Evolutionary conservation across 2,329 filamentous ascomycete species (phyloP).

Genomic region (Dactylella cylindrospora): DNA sequence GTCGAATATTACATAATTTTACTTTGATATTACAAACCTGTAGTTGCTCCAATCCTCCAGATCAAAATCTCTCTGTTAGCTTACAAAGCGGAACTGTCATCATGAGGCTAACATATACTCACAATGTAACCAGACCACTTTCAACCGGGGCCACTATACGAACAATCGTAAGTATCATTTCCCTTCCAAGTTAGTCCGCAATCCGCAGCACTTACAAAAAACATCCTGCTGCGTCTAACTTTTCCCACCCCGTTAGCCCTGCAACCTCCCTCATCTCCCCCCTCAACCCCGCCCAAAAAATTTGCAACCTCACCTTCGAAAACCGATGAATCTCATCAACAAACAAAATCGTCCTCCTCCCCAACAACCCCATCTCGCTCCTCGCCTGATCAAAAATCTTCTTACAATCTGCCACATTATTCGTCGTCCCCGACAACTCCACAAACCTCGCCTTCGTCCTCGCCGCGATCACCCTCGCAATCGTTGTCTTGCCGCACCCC

Average conservation of each 20-base stretch:
- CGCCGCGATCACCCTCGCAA: slow-evolving; percentile 83
- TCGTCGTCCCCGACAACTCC: slow-evolving; percentile 91
- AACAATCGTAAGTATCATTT: neutral
- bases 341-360: slow-evolving; percentile 91
- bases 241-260: slow-evolving; percentile 21
- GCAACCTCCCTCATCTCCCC: no score
- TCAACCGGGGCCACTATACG: slow-evolving; percentile 76
- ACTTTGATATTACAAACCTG: slow-evolving; percentile 55
- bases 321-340: slow-evolving; percentile 85
- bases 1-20: neutral
- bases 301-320: slow-evolving; percentile 18
- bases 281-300: neutral
- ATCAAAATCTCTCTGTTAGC: neutral
- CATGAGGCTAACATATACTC: slow-evolving; percentile 13
- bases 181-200: neutral
- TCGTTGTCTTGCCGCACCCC: slow-evolving; percentile 85
- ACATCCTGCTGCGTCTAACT: slow-evolving; percentile 82
- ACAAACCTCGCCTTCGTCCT: slow-evolving; percentile 83
- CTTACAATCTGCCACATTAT: slow-evolving; percentile 75
- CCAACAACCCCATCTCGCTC: slow-evolving; percentile 76
- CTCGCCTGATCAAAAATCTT: slow-evolving; percentile 58
- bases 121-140: slow-evolving; percentile 78
- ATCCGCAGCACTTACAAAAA: slow-evolving; percentile 57
- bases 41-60: slow-evolving; percentile 77
- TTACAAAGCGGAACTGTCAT: neutral